Evolutionary conservation across 179 eudicot genomes (phyloP), one percentile per base, ranked within the genome.

Genomic region (Monotropa hypopitys): DNA sequence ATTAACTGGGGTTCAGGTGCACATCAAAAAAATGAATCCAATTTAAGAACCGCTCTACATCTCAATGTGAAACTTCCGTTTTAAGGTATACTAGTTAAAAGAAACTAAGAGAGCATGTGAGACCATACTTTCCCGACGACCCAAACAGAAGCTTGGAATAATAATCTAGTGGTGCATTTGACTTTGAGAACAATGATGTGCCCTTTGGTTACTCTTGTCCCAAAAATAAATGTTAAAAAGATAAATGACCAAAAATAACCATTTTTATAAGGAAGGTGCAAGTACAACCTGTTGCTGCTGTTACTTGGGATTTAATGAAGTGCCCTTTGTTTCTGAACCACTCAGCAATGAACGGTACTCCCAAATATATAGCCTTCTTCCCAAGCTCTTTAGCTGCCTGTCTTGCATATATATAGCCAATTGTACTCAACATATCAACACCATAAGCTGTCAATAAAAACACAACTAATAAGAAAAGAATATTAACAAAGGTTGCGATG

Each of bases 281-380:
- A 56, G 76, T 7, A 70, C 83, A 85, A 93, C 99, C 99, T 87
- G 96, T 96, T 76, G 98, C 98, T 76, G 98, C 97, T 21, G 99
- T 96, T 77, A 96, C 91, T 90, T 96, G 99, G 74, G 99, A 91
- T 85, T 93, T 93, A 67, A 93, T 90, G 77, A 84, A 88, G 80
- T 96, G 98, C 57, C 99, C 99, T 88, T 96, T 93, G 86, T 91
- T 93, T 81, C 99, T 88, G 85, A 96, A 93, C 99, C 99, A 93
- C 84, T 96, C 99, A 33, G 98, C 99, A 82, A 96, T 81, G 77
- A 93, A 96, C 59, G 99, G 98, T 56, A 96, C 97, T 70, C 94
- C 94, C 81, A 96, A 87, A 83, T 85, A 93, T 43, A 86, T 87
- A 46, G 89, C 99, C 83, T 91, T 92, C 86, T 93, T 96, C 69